Base-by-base conservation (phyloP, 306 rosid species). In the Lathyrus tuberosus region DNA sequence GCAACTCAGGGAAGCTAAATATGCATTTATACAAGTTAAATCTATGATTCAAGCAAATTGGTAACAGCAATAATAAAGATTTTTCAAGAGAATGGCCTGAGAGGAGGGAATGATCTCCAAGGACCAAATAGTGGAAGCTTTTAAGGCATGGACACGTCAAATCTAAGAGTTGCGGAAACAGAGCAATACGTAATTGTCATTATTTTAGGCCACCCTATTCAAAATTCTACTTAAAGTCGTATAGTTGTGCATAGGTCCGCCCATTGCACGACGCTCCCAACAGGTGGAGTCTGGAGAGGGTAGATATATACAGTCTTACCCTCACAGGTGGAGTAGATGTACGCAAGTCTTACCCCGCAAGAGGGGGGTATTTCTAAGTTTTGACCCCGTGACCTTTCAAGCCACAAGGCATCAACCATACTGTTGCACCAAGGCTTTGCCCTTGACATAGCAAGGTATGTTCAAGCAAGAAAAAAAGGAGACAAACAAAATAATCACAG, bases 191-290 rank as follows among this genome's bases (percentile, higher is more conserved):
- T 30, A 52, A 62, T 13, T 17, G n/a, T 44, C 51, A 46, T 38
- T 48, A 61, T 40, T 60, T 14, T 13, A 26, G 76, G 8, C 46
- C 49, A 30, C 20, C 61, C 20, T 30, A 20, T 41, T 46, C 73
- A 10, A 66, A 48, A 51, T 68, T 57, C 47, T 33, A 28, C 31
- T 67, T 47, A 65, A 71, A 77, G 69, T 60, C 72, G 59, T 46
- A 56, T 38, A 11, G n/a, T 33, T 20, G 38, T 18, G 43, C 10
- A 65, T 16, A 52, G 59, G 33, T 10, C 14, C 5, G 31, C 59
- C 59, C 24, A 20, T 52, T 52, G 30, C 5, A 52, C n/a, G 8
- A 52, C n/a, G n/a, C 59, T 20, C 59, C 6, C 31, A 52, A 20
- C 28, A 51, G 28, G 57, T 51, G 28, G 57, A 18, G 12, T 18